Evolutionary conservation across 805 yeast species (phyloP), one percentile per base, ranked within the genome.

Genomic region (Wickerhamomyces hampshirensis): DNA sequence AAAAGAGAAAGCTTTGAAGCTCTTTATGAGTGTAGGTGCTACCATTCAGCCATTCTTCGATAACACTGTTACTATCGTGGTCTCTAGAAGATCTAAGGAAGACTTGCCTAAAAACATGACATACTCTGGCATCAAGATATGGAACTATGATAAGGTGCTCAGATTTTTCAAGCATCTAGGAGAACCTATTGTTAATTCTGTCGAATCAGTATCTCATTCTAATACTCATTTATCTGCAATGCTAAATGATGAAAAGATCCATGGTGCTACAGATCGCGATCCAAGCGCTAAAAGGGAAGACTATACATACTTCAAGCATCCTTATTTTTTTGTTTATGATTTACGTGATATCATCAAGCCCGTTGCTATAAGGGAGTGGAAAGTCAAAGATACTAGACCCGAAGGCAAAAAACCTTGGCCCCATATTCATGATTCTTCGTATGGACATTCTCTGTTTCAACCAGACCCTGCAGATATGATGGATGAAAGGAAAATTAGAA

Each of bases 181-280:
- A 33, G 77, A 51, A 34, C 26, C 50, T 38, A 31, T 46, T 18
- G 23, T 59, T 4, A 39, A 38, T 14, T 35, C 35, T 4, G 36
- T 34, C 9, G 41, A 31, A 37, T 18, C 38, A n/a, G 24, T n/a
- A n/a, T n/a, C n/a, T n/a, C n/a, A n/a, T n/a, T n/a, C 24, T 21
- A 21, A 7, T 8, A 60, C 65, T 23, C 64, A 66, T 21, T 60
- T 81, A 31, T 71, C 81, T 4, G 75, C 80, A 33, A 66, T 91
- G 44, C 69, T 91, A 49, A 78, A 80, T 44, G 88, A 86, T 53
- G 98, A 93, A 55, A 85, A 85, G 51, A 61, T 85, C 11, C 79
- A 76, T 56, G 97, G 96, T 10, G 84, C 95, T 1, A 73, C 82
- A 26, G 97, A 89, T 58, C 74, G 95, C 46, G 96, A 89, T 56